Conservation (phyloP, 2,329 filamentous ascomycete genomes). For the Pseudogymnoascus sp. region DNA sequence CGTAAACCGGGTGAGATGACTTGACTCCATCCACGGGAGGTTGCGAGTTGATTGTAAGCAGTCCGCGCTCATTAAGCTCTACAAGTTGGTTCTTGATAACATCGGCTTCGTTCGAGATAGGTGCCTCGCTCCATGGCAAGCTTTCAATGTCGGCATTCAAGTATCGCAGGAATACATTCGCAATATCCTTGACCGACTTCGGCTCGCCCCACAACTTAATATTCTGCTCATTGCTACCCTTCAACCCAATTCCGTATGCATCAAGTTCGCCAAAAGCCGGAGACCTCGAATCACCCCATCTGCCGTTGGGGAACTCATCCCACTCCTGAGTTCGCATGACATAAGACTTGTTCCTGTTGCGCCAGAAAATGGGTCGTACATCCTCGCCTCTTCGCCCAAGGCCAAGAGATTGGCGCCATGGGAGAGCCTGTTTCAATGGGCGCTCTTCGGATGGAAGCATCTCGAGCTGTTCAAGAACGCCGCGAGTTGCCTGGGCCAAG, state of each 20-base stretch:
- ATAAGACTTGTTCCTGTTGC: slow-evolving; percentile 93
- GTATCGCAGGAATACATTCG: slow-evolving; percentile 77
- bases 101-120: slow-evolving; percentile 75
- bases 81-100: slow-evolving; percentile 70
- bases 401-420: slow-evolving; percentile 91
- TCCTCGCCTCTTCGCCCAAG: slow-evolving; percentile 86
- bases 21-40: slow-evolving; percentile 87
- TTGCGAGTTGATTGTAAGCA: slow-evolving; percentile 96
- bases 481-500: slow-evolving; percentile 82
- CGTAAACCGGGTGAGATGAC: slow-evolving; percentile 77
- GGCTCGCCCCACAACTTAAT: slow-evolving; percentile 92
- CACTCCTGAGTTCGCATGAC: slow-evolving; percentile 93
- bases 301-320: slow-evolving; percentile 98
- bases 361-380: slow-evolving; percentile 97
- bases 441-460: slow-evolving; percentile 71
- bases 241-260: slow-evolving; percentile 86
- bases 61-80: slow-evolving; percentile 72
- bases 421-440: slow-evolving; percentile 80
- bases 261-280: slow-evolving; percentile 94
- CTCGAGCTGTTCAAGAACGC: slow-evolving; percentile 84
- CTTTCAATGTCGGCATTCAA: slow-evolving; percentile 71
- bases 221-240: slow-evolving; percentile 92
- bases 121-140: slow-evolving; percentile 88
- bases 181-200: slow-evolving; percentile 68
- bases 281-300: slow-evolving; percentile 95